Base-by-base conservation (phyloP, 2,329 filamentous ascomycete genomes). In the Pseudofabraea citricarpa region DNA sequence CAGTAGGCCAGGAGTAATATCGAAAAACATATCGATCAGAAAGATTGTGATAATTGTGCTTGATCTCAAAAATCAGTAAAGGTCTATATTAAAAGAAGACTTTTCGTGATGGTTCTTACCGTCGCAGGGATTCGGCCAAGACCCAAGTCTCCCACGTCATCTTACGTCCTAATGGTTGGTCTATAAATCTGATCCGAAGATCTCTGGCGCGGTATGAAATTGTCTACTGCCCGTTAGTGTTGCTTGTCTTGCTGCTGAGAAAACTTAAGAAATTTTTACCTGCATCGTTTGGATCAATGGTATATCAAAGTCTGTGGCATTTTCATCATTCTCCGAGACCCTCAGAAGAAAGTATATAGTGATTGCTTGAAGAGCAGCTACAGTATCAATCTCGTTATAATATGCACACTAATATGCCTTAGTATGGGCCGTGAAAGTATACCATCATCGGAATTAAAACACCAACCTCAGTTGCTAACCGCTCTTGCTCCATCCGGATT, bases 401-500 rank as follows among this genome's bases (percentile, higher is more conserved):
- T 15, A 15, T 7, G 6, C 18, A 19, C 37, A 40, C 37, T 40
- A 15, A 18, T n/a, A n/a, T n/a, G n/a, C n/a, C n/a, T n/a, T n/a
- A n/a, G n/a, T n/a, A n/a, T n/a, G n/a, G n/a, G n/a, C n/a, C n/a
- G n/a, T n/a, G n/a, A n/a, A n/a, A n/a, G n/a, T n/a, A n/a, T n/a
- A n/a, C n/a, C n/a, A n/a, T n/a, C n/a, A n/a, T n/a, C n/a, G 36
- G 20, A 13, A 2, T 24, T 18, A 19, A 20, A 24, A 36, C n/a
- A 27, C 43, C 4, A 21, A 54, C 53, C 36, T 54, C 45, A 15
- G 32, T 37, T 4, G 39, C 27, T 7, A 56, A 12, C 39, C 47
- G 48, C 20, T 54, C 48, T 26, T 48, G 45, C 27, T 56, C 53
- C 41, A 41, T 32, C 6, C 39, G 39, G 9, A 56, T 49, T 20